Evolutionary conservation across 768 basidiomycete species (phyloP).

Genomic region (Plicaturopsis crispa): DNA sequence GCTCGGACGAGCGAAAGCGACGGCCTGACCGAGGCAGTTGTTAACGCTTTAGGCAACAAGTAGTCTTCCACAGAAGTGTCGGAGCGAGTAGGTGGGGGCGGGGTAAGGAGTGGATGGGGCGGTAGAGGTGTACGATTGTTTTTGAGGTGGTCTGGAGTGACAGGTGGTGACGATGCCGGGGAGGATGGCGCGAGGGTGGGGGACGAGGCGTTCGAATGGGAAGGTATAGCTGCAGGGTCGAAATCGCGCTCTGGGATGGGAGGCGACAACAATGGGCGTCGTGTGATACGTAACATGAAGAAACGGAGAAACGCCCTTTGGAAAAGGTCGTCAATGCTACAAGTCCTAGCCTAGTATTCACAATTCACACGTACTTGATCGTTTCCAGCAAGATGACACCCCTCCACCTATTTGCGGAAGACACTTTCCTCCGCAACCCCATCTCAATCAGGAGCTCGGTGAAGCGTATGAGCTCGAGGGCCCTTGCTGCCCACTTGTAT

Average conservation of each 20-base stretch:
- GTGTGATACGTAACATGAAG: slow-evolving; percentile 64
- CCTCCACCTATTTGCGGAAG: slow-evolving; percentile 63
- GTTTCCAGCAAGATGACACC: slow-evolving; percentile 70
- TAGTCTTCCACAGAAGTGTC: slow-evolving; percentile 69
- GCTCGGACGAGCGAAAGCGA: slow-evolving; percentile 59
- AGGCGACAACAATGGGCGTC: slow-evolving; percentile 65
- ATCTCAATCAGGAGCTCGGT: slow-evolving; percentile 87
- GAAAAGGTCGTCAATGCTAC: slow-evolving; percentile 5
- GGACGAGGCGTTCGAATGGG: slow-evolving; percentile 44
- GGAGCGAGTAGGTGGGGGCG: slow-evolving; percentile 41
- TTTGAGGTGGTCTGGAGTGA: slow-evolving; percentile 73
- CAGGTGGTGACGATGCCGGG: slow-evolving; percentile 43
- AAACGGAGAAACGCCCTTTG: slow-evolving; percentile 70
- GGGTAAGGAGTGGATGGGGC: slow-evolving; percentile 52
- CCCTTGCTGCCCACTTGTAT: slow-evolving; percentile 77
- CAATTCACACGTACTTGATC: slow-evolving; percentile 61
- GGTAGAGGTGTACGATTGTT: slow-evolving; percentile 69
- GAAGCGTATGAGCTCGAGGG: slow-evolving; percentile 71
- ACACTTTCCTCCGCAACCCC: slow-evolving; percentile 67
- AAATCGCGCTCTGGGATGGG: slow-evolving; percentile 86
- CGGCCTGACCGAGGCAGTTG: slow-evolving; percentile 63
- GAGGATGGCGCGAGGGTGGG: slow-evolving; percentile 57
- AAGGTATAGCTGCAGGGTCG: slow-evolving; percentile 63
- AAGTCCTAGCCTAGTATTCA: background rate
- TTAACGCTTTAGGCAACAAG: slow-evolving; percentile 75